Evolutionary conservation across 352 stramenopile genomes (phyloP), one percentile per base, ranked within the genome.

Genomic region (Peronospora destructor): DNA sequence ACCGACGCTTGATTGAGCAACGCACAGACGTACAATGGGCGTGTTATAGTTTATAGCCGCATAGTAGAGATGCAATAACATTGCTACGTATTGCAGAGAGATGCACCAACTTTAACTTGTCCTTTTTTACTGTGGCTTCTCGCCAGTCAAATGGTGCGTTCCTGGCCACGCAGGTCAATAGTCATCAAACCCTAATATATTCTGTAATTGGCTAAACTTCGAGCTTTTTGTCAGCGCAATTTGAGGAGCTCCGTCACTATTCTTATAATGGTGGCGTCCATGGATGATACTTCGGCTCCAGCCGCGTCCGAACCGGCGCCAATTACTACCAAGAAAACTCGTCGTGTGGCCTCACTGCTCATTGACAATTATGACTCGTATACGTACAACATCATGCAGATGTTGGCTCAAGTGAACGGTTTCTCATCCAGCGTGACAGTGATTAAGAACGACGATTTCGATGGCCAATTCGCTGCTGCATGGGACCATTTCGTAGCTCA

Each of bases 301-400:
- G 29, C 43, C 30, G 28, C 47, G n/a, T 16, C 48, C 10, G 28
- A 49, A 26, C 10, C 16, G 9, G 33, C 33, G 11, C 26, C 34
- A 21, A 21, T 33, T 17, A 7, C 26, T 11, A 1, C 55, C 53
- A 67, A 61, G 53, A 50, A 46, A 37, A 13, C 35, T 23, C 61
- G 57, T 34, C 66, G 49, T 28, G 76, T 88, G 33, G 56, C 52
- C 10, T 83, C 82, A 44, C 68, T 98, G 36, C 79, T 98, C 9
- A 93, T 98, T 51, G 95, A 98, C 78, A 98, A 98, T 72, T 98
- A 98, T 55, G 95, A 98, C 78, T 98, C 90, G 48, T 98, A 98
- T 70, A 98, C 95, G 38, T 98, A 97, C 78, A 98, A 98, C 76
- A 75, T 94, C 55, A 96, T 87, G 61, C 89, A 98, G 65, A 95